Conservation (phyloP, 1,139 yeast genomes). For the Pichia sp. region DNA sequence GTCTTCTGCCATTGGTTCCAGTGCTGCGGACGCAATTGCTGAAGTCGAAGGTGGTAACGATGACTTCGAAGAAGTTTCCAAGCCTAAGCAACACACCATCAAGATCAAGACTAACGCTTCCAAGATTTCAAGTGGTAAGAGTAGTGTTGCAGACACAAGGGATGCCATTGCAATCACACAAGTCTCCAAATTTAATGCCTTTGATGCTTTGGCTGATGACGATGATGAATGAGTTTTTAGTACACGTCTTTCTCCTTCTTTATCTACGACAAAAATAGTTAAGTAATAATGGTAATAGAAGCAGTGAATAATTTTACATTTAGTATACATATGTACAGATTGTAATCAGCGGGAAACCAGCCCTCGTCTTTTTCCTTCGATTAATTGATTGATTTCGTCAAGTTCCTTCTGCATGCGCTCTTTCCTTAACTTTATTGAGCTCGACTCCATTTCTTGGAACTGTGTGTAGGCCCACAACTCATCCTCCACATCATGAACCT, state of each 20-base stretch:
- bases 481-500: constrained; percentile 4
- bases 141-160: constrained; percentile 57
- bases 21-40: constrained; percentile 29
- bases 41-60: constrained; percentile 38
- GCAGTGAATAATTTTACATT: background rate
- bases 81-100: constrained; percentile 40
- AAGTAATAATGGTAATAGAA: background rate
- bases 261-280: background rate
- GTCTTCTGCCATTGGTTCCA: constrained; percentile 23
- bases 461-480: constrained; percentile 12
- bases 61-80: constrained; percentile 12
- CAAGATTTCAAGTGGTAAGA: constrained; percentile 68
- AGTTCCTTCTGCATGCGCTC: constrained; percentile 15
- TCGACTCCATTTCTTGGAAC: constrained; percentile 9
- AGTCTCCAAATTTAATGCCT: constrained; percentile 66
- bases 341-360: background rate
- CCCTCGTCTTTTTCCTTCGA: constrained; percentile 8
- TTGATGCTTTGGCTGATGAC: constrained; percentile 69
- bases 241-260: background rate
- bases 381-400: constrained; percentile 12
- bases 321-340: background rate
- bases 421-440: constrained; percentile 10
- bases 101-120: constrained; percentile 68
- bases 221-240: constrained; percentile 39
- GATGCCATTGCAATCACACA: constrained; percentile 67